Conservation (phyloP, 306 rosid species). For the Prunus padus region DNA sequence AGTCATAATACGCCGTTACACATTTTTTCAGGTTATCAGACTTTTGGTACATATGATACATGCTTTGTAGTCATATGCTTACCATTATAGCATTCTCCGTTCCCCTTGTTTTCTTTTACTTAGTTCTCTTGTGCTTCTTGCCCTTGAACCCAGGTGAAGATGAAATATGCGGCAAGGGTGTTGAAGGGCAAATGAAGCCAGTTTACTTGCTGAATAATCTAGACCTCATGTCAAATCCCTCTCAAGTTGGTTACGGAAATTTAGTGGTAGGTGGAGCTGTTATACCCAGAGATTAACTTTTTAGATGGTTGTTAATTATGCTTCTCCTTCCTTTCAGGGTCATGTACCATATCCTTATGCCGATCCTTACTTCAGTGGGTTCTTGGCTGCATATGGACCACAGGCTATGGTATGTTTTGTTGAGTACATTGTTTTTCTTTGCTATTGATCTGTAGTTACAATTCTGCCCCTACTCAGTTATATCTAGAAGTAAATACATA, state of each 20-base stretch:
- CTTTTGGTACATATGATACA: background rate
- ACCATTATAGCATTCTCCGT: background rate
- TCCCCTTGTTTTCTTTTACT: slow-evolving; percentile 4
- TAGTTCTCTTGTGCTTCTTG: background rate
- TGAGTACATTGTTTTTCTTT: background rate
- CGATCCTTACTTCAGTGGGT: slow-evolving; percentile 54
- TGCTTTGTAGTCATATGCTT: background rate
- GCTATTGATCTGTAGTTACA: background rate
- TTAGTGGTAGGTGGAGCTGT: slow-evolving; percentile 53
- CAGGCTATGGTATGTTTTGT: slow-evolving; percentile 57
- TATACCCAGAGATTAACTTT: slow-evolving; percentile 8
- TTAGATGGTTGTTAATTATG: slow-evolving; percentile 11
- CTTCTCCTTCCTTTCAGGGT: slow-evolving; percentile 43
- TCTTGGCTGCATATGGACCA: slow-evolving; percentile 52
- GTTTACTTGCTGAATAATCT: slow-evolving; percentile 36
- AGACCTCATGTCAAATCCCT: slow-evolving; percentile 36
- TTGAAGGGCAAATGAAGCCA: slow-evolving; percentile 48
- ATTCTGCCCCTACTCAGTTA: background rate
- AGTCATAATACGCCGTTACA: background rate
- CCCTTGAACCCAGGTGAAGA: slow-evolving; percentile 38
- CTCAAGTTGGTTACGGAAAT: slow-evolving; percentile 42
- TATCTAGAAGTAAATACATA: background rate
- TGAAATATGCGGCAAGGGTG: slow-evolving; percentile 34
- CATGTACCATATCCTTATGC: slow-evolving; percentile 47
- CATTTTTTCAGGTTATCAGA: background rate